These are phyloP conservation scores for Flaveria linearis DNA, from an alignment of 129 eudicot species.

Conservation along the genomic window DNA sequence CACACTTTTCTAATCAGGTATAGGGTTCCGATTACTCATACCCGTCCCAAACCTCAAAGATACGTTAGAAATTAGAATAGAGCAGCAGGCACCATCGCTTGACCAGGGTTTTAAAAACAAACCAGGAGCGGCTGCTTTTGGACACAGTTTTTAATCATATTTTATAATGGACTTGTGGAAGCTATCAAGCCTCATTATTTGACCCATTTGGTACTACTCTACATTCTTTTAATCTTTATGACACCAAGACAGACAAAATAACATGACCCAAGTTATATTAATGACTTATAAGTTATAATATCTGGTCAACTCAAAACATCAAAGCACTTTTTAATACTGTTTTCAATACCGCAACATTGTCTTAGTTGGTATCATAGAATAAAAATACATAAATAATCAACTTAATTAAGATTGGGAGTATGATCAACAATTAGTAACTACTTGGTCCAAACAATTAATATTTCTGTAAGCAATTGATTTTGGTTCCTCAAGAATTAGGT, in stretches of 20 bases:
- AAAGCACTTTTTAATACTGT: conserved; percentile 1
- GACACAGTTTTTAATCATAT: conserved; percentile 19
- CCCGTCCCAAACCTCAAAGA: too few species aligned
- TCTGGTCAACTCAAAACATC: conserved; percentile 34
- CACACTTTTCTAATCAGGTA: too few species aligned
- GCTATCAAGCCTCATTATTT: conserved; percentile 28
- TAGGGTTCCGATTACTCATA: too few species aligned
- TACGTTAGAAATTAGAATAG: background rate
- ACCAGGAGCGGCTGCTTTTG: conserved; percentile 21
- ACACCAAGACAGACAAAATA: background rate
- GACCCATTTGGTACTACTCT: conserved; percentile 15
- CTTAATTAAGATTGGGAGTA: background rate
- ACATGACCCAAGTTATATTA: background rate
- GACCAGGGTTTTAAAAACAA: conserved; percentile 23
- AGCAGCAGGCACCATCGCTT: conserved; percentile 27
- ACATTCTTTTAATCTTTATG: background rate
- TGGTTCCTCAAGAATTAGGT: conserved; percentile 19
- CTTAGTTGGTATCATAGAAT: conserved; percentile 24
- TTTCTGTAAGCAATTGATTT: background rate
- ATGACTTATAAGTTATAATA: background rate
- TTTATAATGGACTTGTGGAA: conserved; percentile 13
- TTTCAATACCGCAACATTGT: background rate
- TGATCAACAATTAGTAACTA: conserved; percentile 28
- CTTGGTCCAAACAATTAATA: conserved; percentile 8
- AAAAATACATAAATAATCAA: conserved; percentile 5